These are phyloP conservation scores for Typha latifolia DNA, from an alignment of 176 grass and related monocot species.

Conservation along the genomic window DNA sequence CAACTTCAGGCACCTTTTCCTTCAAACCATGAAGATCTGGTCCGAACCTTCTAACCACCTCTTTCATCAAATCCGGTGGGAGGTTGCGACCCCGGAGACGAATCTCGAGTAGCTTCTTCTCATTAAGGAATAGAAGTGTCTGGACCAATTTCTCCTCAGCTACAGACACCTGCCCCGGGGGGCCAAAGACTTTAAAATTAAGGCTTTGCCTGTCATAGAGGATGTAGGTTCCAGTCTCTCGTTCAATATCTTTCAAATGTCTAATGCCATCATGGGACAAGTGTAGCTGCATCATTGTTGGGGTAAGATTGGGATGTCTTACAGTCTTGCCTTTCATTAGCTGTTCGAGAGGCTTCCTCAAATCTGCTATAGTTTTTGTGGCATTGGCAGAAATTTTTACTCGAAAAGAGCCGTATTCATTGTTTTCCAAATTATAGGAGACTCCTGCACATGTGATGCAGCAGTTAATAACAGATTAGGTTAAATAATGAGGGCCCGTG, in stretches of 20 bases:
- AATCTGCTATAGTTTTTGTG: constrained; percentile 87
- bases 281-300: constrained; percentile 45
- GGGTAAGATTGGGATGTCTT: constrained; percentile 54
- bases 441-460: constrained; percentile 38
- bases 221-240: constrained; percentile 62
- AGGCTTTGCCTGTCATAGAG: constrained; percentile 61
- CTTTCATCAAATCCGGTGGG: constrained; percentile 73
- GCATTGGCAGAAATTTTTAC: constrained; percentile 61
- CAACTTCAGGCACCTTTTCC: constrained; percentile 34
- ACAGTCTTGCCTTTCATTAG: constrained; percentile 82
- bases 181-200: constrained; percentile 71
- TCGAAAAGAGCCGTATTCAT: constrained; percentile 43
- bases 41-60: constrained; percentile 58
- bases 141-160: constrained; percentile 61
- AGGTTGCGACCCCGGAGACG: constrained; percentile 44
- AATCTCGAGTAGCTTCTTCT: constrained; percentile 52
- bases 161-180: constrained; percentile 29
- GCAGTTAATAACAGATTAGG: background rate
- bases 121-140: constrained; percentile 40
- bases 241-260: constrained; percentile 52
- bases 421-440: constrained; percentile 63
- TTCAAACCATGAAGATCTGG: constrained; percentile 67
- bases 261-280: constrained; percentile 58
- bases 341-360: constrained; percentile 62
- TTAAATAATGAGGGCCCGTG: background rate